These are phyloP conservation scores for Willaertia magna DNA, from an alignment of 208 protist species.

Conservation along the genomic window DNA sequence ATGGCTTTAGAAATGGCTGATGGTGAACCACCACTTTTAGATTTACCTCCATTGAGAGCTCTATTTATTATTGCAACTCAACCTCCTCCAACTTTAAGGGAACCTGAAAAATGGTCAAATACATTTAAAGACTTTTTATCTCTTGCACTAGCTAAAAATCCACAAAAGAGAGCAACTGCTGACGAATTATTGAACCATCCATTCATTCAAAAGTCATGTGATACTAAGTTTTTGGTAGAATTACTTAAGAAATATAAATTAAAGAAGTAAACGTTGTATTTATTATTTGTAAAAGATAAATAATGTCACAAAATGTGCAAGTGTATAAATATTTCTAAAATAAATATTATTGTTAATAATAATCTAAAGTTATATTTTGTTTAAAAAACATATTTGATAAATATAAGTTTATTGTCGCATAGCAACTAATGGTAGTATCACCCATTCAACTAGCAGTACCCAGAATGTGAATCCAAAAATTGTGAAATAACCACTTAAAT, in stretches of 20 bases:
- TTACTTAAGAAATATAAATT: constrained; percentile 9
- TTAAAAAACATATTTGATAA: too few species aligned
- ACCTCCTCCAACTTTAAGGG: constrained; percentile 17
- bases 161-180: constrained; percentile 18
- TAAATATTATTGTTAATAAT: too few species aligned
- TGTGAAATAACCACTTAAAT: neutral
- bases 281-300: too few species aligned
- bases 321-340: too few species aligned
- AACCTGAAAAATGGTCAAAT: constrained; percentile 7
- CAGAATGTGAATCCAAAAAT: neutral
- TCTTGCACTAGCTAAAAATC: constrained; percentile 20
- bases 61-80: constrained; percentile 23
- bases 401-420: too few species aligned
- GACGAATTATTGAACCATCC: constrained; percentile 23
- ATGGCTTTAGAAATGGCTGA: constrained; percentile 44
- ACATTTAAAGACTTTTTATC: constrained; percentile 24
- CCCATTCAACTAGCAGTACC: neutral
- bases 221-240: neutral
- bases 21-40: constrained; percentile 35
- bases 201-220: constrained; percentile 15
- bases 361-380: too few species aligned
- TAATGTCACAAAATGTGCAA: too few species aligned
- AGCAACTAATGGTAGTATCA: neutral
- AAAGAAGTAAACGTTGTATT: neutral
- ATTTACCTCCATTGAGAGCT: constrained; percentile 21